Conservation (phyloP, 2,329 filamentous ascomycete species). For the Colletotrichum aenigma region DNA sequence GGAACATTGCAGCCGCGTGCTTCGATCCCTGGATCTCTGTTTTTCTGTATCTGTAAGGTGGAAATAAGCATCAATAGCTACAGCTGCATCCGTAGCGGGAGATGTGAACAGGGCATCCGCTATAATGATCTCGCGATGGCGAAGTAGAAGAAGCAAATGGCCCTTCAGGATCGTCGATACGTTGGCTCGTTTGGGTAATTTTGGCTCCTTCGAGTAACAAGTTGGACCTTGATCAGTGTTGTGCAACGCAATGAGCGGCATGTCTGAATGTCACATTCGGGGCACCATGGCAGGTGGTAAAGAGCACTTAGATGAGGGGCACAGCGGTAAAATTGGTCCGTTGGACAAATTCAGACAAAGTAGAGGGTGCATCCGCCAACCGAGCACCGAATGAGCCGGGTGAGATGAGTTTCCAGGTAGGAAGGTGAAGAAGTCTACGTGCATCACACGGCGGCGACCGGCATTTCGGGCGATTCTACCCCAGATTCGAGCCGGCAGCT, state of each 20-base stretch:
- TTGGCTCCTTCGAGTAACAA: neutral
- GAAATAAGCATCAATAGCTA: neutral
- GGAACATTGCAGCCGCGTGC: neutral
- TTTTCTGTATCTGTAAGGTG: neutral
- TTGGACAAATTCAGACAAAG: neutral
- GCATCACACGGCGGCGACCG: neutral
- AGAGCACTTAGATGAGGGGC: neutral
- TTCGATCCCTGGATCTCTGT: neutral
- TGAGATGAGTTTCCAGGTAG: neutral
- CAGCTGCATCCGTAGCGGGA: neutral
- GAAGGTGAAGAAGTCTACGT: neutral
- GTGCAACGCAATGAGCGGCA: neutral
- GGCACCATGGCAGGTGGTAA: neutral
- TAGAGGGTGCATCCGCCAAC: neutral
- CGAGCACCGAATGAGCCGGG: neutral
- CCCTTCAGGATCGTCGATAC: neutral
- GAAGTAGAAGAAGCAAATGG: neutral
- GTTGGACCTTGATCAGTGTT: neutral
- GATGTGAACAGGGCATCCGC: neutral
- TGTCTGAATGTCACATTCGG: neutral
- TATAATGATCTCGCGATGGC: neutral
- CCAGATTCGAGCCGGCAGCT: slow-evolving; percentile 7
- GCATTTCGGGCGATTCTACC: slow-evolving; percentile 1
- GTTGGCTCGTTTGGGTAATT: neutral
- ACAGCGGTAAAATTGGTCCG: neutral